phyloP scores from a whole-genome alignment of 129 eudicot genomes.

The Sambucus nigra region DNA sequence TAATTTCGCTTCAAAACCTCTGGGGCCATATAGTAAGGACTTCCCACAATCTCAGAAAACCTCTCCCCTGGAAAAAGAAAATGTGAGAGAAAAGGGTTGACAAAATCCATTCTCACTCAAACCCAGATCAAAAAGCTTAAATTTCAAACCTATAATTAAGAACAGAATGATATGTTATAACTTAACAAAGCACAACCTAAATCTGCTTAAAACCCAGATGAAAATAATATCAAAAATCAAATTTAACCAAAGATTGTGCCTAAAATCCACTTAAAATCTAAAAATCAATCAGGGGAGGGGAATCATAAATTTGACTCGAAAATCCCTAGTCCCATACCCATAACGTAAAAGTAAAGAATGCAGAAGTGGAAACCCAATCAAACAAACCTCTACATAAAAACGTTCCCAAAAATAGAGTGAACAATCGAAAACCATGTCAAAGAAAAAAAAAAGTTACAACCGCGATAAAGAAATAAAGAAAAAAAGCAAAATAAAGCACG shows the following conservation, averaged over 20 bases:
- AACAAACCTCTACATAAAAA: background rate
- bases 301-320: no score
- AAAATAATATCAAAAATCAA: conserved; percentile 9
- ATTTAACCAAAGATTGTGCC: conserved; percentile 13
- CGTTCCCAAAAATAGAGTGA: background rate
- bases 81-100: background rate
- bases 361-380: background rate
- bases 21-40: conserved; percentile 89
- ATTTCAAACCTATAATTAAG: background rate
- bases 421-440: background rate
- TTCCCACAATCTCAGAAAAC: conserved; percentile 94
- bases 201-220: background rate
- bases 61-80: conserved; percentile 50
- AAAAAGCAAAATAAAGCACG: background rate
- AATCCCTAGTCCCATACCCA: conserved; percentile 13
- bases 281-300: no score
- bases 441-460: background rate
- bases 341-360: background rate
- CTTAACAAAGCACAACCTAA: background rate
- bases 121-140: conserved; percentile 5
- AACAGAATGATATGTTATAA: background rate
- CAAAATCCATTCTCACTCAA: background rate
- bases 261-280: conserved; percentile 16
- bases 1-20: conserved; percentile 81
- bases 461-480: conserved; percentile 1